Evolutionary conservation across 495 filamentous ascomycete species (phyloP), one percentile per base, ranked within the genome.

Genomic region (Xylaria flabelliformis): DNA sequence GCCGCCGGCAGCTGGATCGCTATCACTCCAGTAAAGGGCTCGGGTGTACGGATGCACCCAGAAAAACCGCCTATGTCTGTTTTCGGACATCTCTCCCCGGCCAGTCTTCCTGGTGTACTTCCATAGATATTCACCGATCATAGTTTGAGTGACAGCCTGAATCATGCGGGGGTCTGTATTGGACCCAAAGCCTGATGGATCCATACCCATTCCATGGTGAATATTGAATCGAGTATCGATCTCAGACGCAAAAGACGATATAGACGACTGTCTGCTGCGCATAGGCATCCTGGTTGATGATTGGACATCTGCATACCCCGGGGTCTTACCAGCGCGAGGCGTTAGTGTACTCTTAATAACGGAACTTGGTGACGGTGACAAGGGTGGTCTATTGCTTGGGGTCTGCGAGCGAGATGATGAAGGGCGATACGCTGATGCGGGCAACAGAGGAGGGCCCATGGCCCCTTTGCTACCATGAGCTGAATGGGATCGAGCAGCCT

Each of bases 81-180:
- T 97, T 69, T 88, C 90, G 5, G 95, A 98, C 82, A 97, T 90
- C 61, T 94, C 91, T 67, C 89, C 91, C 5, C 95, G 91, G 21
- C 94, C 95, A 70, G 94, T 86, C 82, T 93, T 97, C 72, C 97
- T 91, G 1, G 95, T 98, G 81, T 99, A 99, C 78, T 99, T 99
- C 96, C 96, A 99, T 19, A 98, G 88, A 80, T 94, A 98, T 78
- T 99, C 96, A 66, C 96, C 96, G 77, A 98, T 98, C 96, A 99
- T 99, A 13, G 96, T 99, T 81, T 99, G 96, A 7, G 97, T 98
- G 73, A 99, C 98, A 56, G 96, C 96, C 84, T 98, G 95, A 70
- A 99, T 98, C 94, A 99, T 98, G 72, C 96, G 91, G 64, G 96
- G 95, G 81, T 99, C 96, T 0, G 94, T 97, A 46, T 86, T 87